A percentile compares a stretch with the other conserved stretches of the same genome.
Evolutionary conservation across 2,329 filamentous ascomycete species (phyloP).

Genomic region (Trichoderma arundinaceum): DNA sequence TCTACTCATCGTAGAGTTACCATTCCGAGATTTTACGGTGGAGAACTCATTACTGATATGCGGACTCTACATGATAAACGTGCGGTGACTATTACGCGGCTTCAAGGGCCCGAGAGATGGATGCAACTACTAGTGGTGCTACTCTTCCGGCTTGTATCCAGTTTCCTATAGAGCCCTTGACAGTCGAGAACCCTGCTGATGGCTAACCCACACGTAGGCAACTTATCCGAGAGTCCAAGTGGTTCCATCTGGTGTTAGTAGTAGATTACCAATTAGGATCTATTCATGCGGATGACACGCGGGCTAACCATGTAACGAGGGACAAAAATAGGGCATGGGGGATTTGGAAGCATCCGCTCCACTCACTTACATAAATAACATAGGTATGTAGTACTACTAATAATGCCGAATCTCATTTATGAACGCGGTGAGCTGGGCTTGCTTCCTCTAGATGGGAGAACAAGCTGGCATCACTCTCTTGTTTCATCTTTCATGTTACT

Average conservation of each 20-base stretch:
- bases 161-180: constrained; percentile 11
- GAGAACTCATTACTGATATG: neutral
- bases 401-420: no score
- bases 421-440: no score
- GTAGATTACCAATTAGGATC: constrained; percentile 17
- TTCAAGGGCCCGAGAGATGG: neutral
- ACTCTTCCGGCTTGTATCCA: neutral
- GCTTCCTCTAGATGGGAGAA: no score
- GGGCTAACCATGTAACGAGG: neutral
- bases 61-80: neutral
- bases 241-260: neutral
- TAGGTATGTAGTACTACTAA: no score
- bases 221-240: constrained; percentile 5
- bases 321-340: neutral
- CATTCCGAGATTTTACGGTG: neutral
- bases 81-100: neutral
- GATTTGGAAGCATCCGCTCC: neutral
- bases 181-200: constrained; percentile 4
- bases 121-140: neutral
- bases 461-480: no score
- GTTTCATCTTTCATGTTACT: no score
- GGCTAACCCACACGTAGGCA: constrained; percentile 12
- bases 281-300: constrained; percentile 16
- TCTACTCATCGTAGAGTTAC: no score
- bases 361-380: no score